Percentiles rank a stretch among this genome's conserved stretches.
phyloP scores from a whole-genome alignment of 2,329 filamentous ascomycete species.

The Alternaria viburni region DNA sequence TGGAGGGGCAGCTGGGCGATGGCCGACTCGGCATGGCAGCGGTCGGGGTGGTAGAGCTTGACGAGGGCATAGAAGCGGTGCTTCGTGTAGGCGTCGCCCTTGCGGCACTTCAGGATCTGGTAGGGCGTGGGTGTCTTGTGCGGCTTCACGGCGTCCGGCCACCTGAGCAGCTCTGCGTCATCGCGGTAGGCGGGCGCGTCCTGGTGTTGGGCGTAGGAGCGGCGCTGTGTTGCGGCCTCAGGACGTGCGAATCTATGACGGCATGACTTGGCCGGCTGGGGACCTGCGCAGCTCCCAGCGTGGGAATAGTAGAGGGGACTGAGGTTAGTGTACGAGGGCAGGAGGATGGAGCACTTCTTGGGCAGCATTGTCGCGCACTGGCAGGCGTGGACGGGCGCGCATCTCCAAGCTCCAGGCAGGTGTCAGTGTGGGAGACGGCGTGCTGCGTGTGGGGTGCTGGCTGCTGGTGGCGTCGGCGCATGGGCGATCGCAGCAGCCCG shows the following conservation, averaged over 20 bases:
- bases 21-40: constrained; percentile 47
- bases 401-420: constrained; percentile 22
- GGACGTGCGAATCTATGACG: constrained; percentile 42
- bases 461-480: constrained; percentile 7
- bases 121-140: constrained; percentile 76
- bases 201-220: constrained; percentile 39
- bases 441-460: constrained; percentile 11
- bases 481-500: neutral
- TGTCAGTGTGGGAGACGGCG: constrained; percentile 3
- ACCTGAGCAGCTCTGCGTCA: constrained; percentile 33
- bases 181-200: constrained; percentile 17
- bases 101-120: constrained; percentile 75
- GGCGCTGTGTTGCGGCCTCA: constrained; percentile 16
- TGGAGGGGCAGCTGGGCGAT: constrained; percentile 59
- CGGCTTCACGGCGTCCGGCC: constrained; percentile 45
- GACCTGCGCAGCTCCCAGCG: constrained; percentile 30
- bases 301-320: constrained; percentile 21
- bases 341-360: constrained; percentile 30
- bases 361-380: constrained; percentile 46
- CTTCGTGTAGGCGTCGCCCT: constrained; percentile 77
- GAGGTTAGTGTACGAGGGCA: constrained; percentile 28
- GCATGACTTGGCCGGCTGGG: constrained; percentile 45
- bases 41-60: constrained; percentile 95
- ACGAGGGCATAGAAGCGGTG: constrained; percentile 86
- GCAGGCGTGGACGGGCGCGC: constrained; percentile 23